Conservation (phyloP, 2,329 filamentous ascomycete species). For the Pseudogymnoascus sp. region DNA sequence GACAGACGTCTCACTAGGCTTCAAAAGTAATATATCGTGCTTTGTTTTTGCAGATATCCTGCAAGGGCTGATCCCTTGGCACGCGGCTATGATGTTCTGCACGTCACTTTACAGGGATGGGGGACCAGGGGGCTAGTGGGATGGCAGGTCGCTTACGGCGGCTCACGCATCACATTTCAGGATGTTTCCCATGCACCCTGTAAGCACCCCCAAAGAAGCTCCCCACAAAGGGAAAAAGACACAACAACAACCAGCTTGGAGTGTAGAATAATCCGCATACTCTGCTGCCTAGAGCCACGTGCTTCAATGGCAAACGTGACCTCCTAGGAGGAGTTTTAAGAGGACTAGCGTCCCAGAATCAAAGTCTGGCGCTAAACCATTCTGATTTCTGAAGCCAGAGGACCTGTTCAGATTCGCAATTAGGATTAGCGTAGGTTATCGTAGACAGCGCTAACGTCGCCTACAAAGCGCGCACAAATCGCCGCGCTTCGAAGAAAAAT, state of each 20-base stretch:
- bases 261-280: background rate
- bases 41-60: background rate
- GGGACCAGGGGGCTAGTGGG: background rate
- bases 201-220: background rate
- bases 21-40: background rate
- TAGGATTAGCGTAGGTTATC: background rate
- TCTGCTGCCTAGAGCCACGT: background rate
- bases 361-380: background rate
- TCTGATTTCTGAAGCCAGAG: background rate
- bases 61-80: constrained; percentile 1
- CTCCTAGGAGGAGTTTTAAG: background rate
- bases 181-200: background rate
- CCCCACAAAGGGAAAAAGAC: background rate
- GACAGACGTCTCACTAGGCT: background rate
- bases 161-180: background rate
- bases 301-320: background rate
- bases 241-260: background rate
- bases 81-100: background rate
- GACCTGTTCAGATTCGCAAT: too few species aligned
- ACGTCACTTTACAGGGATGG: background rate
- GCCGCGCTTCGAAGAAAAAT: background rate
- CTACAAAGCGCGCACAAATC: background rate
- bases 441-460: background rate
- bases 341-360: background rate
- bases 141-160: background rate